Percentiles rank a stretch among this genome's conserved stretches.
Evolutionary conservation across 2,329 filamentous ascomycete genomes (phyloP).

Genomic region (Apiospora pterosperma): DNA sequence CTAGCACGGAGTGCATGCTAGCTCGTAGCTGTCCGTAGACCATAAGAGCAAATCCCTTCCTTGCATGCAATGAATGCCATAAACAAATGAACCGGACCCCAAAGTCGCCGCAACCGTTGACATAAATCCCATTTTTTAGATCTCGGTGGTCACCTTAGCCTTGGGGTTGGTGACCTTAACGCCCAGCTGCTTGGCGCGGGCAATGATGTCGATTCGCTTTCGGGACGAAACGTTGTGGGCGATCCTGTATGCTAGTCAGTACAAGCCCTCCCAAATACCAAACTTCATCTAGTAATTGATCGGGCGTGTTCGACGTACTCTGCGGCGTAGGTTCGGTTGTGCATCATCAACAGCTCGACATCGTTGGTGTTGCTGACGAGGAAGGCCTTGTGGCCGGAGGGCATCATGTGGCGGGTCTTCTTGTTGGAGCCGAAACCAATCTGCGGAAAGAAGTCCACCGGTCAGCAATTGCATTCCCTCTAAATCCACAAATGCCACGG

Average conservation of each 20-base stretch:
- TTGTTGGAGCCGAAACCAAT: constrained; percentile 99
- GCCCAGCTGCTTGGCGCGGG: constrained; percentile 94
- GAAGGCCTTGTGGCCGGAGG: constrained; percentile 99
- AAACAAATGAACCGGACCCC: constrained; percentile 5
- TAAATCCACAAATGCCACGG: not conserved
- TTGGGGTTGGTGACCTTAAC: constrained; percentile 99
- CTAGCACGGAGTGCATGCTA: constrained; percentile 5
- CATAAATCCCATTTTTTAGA: constrained; percentile 42
- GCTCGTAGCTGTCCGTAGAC: constrained; percentile 2
- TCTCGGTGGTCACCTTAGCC: constrained; percentile 97
- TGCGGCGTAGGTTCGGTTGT: constrained; percentile 98
- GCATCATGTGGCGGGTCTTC: constrained; percentile 99
- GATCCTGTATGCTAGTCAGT: constrained; percentile 66
- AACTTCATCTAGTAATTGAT: not conserved
- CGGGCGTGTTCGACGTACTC: constrained; percentile 66
- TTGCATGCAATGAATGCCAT: not conserved
- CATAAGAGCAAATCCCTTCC: not conserved
- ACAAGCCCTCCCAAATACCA: not conserved
- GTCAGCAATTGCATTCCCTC: not conserved
- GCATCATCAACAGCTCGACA: constrained; percentile 97
- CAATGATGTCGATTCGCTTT: constrained; percentile 98
- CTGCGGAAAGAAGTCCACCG: constrained; percentile 43
- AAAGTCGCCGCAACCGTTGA: constrained; percentile 1
- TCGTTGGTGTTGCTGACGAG: constrained; percentile 96
- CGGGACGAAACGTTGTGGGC: constrained; percentile 95